phyloP scores from a whole-genome alignment of 2,329 filamentous ascomycete species.

The Fusarium paranaense region DNA sequence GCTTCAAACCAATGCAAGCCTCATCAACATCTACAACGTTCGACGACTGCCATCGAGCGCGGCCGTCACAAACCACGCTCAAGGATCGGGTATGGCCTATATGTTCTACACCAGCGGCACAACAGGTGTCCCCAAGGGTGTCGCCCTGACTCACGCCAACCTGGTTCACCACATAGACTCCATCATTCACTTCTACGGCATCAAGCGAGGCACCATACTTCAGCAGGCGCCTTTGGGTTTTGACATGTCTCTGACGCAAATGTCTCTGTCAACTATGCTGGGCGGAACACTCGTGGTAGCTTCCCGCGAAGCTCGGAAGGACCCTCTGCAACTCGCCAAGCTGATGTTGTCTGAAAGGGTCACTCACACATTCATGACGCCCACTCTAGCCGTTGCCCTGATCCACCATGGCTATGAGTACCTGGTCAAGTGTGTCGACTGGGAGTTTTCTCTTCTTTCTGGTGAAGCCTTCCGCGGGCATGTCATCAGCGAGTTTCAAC shows the following conservation, averaged over 20 bases:
- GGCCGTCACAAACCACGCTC: not conserved
- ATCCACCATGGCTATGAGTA: not conserved
- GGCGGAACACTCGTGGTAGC: not conserved
- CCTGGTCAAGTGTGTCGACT: not conserved
- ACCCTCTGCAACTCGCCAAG: not conserved
- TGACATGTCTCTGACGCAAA: not conserved
- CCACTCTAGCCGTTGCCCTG: not conserved
- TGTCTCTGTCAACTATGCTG: not conserved
- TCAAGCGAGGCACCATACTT: not conserved
- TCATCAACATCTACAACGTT: not conserved
- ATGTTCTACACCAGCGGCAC: not conserved
- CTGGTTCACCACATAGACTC: not conserved
- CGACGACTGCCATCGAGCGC: not conserved
- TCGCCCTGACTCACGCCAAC: not conserved
- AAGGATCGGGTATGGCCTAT: not conserved
- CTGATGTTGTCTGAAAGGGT: not conserved
- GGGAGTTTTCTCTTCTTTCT: not conserved
- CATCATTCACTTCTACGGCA: not conserved
- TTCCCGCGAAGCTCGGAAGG: not conserved
- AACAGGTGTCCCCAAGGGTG: not conserved
- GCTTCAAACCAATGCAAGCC: not conserved
- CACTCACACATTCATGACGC: not conserved
- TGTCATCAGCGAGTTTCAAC: not conserved
- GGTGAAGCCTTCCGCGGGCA: not conserved
- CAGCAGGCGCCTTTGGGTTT: constrained; percentile 5